These are phyloP conservation scores for Graphilbum sp. DNA, from an alignment of 2,329 filamentous ascomycete species.

Conservation along the genomic window DNA sequence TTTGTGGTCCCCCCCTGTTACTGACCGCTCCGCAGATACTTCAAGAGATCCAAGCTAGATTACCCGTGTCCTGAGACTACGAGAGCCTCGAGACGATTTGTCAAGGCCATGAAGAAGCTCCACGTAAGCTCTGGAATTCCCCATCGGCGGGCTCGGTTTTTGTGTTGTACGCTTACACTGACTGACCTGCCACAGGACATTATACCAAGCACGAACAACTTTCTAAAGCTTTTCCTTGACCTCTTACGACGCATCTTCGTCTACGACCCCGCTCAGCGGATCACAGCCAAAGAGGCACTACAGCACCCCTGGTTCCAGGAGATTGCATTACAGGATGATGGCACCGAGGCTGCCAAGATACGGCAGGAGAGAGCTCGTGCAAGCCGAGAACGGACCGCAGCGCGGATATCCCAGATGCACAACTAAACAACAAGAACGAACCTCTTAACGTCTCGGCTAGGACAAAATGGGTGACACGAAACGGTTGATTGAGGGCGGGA, in stretches of 20 bases:
- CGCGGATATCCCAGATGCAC: background rate
- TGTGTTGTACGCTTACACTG: background rate
- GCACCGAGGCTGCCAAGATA: constrained; percentile 51
- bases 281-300: constrained; percentile 49
- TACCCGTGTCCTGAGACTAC: constrained; percentile 49
- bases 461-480: background rate
- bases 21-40: no score
- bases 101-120: constrained; percentile 55
- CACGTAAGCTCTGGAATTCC: constrained; percentile 23
- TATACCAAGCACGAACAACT: constrained; percentile 41
- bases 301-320: constrained; percentile 55
- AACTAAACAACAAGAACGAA: background rate
- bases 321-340: constrained; percentile 44
- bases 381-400: constrained; percentile 2
- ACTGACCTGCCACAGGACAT: constrained; percentile 35
- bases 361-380: constrained; percentile 23
- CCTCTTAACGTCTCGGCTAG: background rate
- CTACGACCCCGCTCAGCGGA: constrained; percentile 48
- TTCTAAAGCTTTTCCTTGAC: constrained; percentile 47
- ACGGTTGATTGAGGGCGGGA: no score
- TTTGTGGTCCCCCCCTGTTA: no score
- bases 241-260: constrained; percentile 51
- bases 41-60: constrained; percentile 48
- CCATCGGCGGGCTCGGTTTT: background rate
- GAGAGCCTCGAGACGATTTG: constrained; percentile 47